A percentile compares a stretch with the other conserved stretches of the same genome.
Conservation (phyloP, 495 filamentous ascomycete genomes). For the Penicillium taxi region DNA sequence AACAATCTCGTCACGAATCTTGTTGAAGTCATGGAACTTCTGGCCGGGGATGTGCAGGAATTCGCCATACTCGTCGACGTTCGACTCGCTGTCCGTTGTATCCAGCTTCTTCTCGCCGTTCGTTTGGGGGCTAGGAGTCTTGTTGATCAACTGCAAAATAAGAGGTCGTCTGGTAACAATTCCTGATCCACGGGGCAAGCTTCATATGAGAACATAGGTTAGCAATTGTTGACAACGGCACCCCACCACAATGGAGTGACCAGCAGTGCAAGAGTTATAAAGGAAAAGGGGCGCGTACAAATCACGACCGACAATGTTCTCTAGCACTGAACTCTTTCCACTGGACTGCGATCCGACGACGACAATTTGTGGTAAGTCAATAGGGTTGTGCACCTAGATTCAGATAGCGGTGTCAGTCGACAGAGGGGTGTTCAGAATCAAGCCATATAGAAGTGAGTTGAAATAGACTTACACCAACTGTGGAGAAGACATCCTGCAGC, state of each 20-base stretch:
- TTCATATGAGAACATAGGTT: conserved; percentile 32
- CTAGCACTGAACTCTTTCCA: conserved; percentile 98
- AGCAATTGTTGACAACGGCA: conserved; percentile 18
- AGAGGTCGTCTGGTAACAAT: conserved; percentile 96
- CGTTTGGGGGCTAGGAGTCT: conserved; percentile 49
- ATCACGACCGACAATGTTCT: conserved; percentile 98
- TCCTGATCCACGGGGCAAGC: conserved; percentile 93
- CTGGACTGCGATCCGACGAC: conserved; percentile 98
- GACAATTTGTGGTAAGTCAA: conserved; percentile 97
- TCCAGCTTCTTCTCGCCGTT: conserved; percentile 70
- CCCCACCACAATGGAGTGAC: conserved; percentile 3
- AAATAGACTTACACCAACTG: conserved; percentile 73
- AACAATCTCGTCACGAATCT: conserved; percentile 97
- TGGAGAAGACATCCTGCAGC: conserved; percentile 98
- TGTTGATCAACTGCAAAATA: conserved; percentile 96
- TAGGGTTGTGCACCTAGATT: conserved; percentile 82
- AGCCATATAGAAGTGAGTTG: background rate
- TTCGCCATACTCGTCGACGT: conserved; percentile 96
- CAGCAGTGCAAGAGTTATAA: background rate
- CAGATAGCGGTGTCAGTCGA: conserved; percentile 28
- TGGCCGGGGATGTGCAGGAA: conserved; percentile 97
- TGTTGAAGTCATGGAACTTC: conserved; percentile 98
- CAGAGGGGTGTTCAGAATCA: conserved; percentile 10
- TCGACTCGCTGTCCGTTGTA: conserved; percentile 73
- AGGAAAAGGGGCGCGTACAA: conserved; percentile 57